phyloP scores from a whole-genome alignment of 192 early-diverging fungal genomes.

The Mortierella alpina region DNA sequence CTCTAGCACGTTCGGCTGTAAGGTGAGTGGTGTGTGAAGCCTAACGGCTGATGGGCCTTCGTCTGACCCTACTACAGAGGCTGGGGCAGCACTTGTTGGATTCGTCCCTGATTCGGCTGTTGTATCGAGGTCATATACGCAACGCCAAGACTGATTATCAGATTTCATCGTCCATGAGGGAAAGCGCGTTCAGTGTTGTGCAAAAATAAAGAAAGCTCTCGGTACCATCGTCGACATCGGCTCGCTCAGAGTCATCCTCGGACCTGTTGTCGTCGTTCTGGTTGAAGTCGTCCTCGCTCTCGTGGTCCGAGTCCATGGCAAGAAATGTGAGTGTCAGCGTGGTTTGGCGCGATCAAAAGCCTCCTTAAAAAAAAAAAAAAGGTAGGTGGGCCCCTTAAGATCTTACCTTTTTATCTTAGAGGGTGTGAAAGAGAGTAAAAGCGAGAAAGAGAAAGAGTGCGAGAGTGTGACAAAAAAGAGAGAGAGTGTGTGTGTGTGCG shows the following conservation, averaged over 20 bases:
- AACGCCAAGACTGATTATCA: too few species aligned
- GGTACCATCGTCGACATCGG: slow-evolving; percentile 35
- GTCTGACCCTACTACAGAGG: neutral
- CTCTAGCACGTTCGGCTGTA: slow-evolving; percentile 50
- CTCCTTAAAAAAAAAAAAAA: neutral
- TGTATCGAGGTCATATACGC: too few species aligned
- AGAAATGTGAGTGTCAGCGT: slow-evolving; percentile 9
- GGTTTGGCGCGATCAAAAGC: neutral
- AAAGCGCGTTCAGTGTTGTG: too few species aligned
- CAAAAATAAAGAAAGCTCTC: neutral
- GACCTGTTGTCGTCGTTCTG: slow-evolving; percentile 40
- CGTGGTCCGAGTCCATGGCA: slow-evolving; percentile 52
- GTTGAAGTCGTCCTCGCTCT: slow-evolving; percentile 55
- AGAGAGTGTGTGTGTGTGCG: neutral
- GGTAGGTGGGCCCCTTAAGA: neutral
- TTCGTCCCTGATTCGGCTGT: neutral
- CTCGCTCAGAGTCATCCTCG: slow-evolving; percentile 46
- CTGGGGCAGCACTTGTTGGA: neutral
- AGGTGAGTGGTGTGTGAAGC: slow-evolving; percentile 22
- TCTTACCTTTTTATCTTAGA: neutral
- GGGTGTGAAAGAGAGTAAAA: neutral
- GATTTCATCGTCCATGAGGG: too few species aligned
- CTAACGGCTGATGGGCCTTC: slow-evolving; percentile 12
- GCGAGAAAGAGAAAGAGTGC: neutral
- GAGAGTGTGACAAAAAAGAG: neutral